Conservation (phyloP, 305 asterid genomes). For the Rubia tinctorum region DNA sequence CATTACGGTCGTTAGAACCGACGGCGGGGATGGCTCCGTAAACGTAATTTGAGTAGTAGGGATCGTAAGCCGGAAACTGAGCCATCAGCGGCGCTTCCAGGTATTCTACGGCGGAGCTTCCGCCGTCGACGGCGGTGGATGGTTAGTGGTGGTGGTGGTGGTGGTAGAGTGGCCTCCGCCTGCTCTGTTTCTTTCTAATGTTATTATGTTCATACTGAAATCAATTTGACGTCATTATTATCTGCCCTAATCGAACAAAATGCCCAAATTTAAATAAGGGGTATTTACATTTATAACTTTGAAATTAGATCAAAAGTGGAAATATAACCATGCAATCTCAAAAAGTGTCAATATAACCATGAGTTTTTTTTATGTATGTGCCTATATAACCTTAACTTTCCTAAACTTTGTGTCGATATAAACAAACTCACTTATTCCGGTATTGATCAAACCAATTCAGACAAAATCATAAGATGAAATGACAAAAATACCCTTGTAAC, state of each 20-base stretch:
- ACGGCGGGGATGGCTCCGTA: constrained; percentile 28
- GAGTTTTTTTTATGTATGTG: too few relatives aligned
- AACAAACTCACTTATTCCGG: too few relatives aligned
- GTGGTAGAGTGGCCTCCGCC: background rate
- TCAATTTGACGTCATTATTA: background rate
- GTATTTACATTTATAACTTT: too few relatives aligned
- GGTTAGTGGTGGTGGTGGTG: background rate
- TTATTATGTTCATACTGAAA: background rate
- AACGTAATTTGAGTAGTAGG: constrained; percentile 47
- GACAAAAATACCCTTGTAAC: too few relatives aligned
- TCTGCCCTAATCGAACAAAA: background rate
- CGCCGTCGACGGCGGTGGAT: background rate
- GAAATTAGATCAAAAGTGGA: too few relatives aligned
- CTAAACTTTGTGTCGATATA: too few relatives aligned
- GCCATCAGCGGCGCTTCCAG: constrained; percentile 39
- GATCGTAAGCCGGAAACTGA: constrained; percentile 64
- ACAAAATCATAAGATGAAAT: too few relatives aligned
- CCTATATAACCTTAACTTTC: too few relatives aligned
- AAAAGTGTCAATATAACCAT: too few relatives aligned
- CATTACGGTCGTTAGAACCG: constrained; percentile 33
- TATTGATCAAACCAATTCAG: too few relatives aligned
- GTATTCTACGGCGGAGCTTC: background rate
- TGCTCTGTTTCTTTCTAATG: background rate
- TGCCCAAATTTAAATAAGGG: background rate
- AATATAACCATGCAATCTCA: too few relatives aligned